Conservation (phyloP, 169 alveolate species). For the Cryptosporidium canis region DNA sequence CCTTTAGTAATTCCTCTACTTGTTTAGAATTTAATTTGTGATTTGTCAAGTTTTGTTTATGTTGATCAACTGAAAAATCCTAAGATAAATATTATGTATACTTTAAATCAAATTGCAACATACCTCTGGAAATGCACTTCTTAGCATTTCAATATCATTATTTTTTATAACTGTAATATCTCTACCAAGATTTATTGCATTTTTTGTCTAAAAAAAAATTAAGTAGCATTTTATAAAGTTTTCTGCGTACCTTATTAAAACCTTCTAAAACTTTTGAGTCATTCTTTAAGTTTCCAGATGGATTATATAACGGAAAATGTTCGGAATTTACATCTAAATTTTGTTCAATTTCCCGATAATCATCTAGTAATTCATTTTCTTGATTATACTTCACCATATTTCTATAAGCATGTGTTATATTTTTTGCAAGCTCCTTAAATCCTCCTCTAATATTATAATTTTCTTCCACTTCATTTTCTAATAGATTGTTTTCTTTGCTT, state of each 20-base stretch:
- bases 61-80: not conserved
- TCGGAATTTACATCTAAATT: not conserved
- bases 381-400: slow-evolving; percentile 1
- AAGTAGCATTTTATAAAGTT: not conserved
- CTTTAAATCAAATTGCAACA: not conserved
- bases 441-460: slow-evolving; percentile 4
- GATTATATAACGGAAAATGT: not conserved
- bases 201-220: slow-evolving; percentile 21
- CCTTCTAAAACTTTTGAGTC: not conserved
- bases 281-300: not conserved
- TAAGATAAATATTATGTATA: not conserved
- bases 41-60: not conserved
- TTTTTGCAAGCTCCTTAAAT: slow-evolving; percentile 4
- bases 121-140: slow-evolving; percentile 68
- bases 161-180: slow-evolving; percentile 24
- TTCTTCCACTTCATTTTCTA: not conserved
- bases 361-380: not conserved
- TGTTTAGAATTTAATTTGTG: not conserved
- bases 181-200: slow-evolving; percentile 34
- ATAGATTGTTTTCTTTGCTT: slow-evolving; percentile 1
- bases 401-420: not conserved
- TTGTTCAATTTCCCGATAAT: not conserved
- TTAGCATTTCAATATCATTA: slow-evolving; percentile 19
- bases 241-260: slow-evolving; percentile 37
- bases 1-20: slow-evolving; percentile 34